Base-by-base conservation (phyloP, 768 basidiomycete species). In the Termitomyces sp. region DNA sequence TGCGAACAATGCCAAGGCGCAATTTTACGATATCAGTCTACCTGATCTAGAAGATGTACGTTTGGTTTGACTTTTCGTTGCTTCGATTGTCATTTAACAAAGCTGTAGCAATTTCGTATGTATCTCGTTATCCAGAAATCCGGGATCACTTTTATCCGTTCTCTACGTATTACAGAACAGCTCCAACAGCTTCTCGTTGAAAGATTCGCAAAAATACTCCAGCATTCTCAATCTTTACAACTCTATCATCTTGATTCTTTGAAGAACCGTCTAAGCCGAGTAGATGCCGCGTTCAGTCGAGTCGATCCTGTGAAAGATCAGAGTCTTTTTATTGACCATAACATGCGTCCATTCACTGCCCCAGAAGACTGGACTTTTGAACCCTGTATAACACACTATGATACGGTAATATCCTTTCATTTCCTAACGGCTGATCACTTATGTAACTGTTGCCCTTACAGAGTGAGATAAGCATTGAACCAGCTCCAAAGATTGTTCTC, bases 301-400 rank as follows among this genome's bases (percentile, higher is more conserved):
- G 77, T 93, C 9, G 74, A 86, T 60, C 74, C 84, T 14, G 63
- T 69, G 22, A 75, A 78, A 63, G 92, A 93, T 61, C 87, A 92
- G 66, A 76, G 74, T 48, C 72, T 92, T 31, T 94, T 87, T 72
- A 80, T 92, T 29, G 78, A 86, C 55, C 76, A 86, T 65, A 93
- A 94, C 65, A 68, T 83, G 36, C 76, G 86, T 34, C 77, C 81
- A 3, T 93, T 92, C 67, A 74, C 71, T 31, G 69, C 79, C 12
- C 90, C 92, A 9, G 65, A 63, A 12, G 85, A 91, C 65, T 90
- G 83, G 86, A 69, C 59, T 43, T 94, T 92, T 64, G 90, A 93
- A 66, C 87, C 90, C 14, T 90, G 87, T 60, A 60, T 78, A 7
- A 80, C 72, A 53, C 84, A 88, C 62, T 93, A 94, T 67, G 92